A percentile compares a stretch with the other conserved stretches of the same genome.
Conservation (phyloP, 176 grass and related monocot genomes). For the Rhynchospora breviuscula region DNA sequence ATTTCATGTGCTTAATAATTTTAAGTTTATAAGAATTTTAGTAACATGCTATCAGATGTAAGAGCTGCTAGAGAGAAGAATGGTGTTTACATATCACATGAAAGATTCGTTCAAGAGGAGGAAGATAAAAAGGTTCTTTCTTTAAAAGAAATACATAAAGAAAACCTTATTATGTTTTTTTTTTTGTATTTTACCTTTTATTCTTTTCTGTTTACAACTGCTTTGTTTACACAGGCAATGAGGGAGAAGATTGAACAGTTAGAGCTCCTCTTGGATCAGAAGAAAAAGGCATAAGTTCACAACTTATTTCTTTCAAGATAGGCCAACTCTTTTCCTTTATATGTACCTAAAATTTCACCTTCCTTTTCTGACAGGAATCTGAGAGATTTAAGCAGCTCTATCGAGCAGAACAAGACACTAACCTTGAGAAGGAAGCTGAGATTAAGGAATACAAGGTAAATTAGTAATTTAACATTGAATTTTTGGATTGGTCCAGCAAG, state of each 20-base stretch:
- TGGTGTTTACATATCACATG: constrained; percentile 74
- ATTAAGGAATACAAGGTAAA: constrained; percentile 61
- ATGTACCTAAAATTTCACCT: neutral
- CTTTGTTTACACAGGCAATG: constrained; percentile 44
- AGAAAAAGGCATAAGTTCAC: constrained; percentile 45
- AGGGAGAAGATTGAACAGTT: constrained; percentile 49
- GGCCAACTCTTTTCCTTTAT: neutral
- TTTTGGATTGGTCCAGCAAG: neutral
- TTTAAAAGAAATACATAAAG: constrained; percentile 1
- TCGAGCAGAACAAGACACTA: constrained; percentile 50
- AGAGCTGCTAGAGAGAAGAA: constrained; percentile 82
- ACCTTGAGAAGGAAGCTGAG: constrained; percentile 48
- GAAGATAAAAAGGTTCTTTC: constrained; percentile 65
- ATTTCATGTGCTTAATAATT: neutral
- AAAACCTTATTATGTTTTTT: constrained; percentile 7
- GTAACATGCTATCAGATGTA: constrained; percentile 52
- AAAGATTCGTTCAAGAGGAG: constrained; percentile 61
- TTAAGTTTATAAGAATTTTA: constrained; percentile 25
- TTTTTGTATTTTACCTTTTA: neutral
- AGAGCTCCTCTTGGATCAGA: constrained; percentile 43
- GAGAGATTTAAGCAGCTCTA: constrained; percentile 50
- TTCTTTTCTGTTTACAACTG: neutral
- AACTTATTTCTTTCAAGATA: neutral
- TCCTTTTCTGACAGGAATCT: constrained; percentile 47
- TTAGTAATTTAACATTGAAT: neutral